Base-by-base conservation (phyloP, 805 yeast genomes). In the Candida schatavii region DNA sequence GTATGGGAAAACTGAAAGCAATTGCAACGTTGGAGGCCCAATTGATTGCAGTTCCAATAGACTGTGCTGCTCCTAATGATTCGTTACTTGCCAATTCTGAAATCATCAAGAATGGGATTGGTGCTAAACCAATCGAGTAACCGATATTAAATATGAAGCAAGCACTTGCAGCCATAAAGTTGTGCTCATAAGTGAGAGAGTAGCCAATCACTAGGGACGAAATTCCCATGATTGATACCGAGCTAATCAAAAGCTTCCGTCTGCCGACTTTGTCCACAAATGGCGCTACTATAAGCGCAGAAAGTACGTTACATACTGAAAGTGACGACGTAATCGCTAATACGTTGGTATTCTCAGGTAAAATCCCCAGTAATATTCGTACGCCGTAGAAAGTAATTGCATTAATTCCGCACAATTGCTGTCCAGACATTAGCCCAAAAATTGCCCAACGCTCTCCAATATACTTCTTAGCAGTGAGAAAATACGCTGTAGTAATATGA, bases 361-460 rank as follows among this genome's bases (percentile, higher is more conserved):
- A 71, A 3, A 85, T 65, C 7, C 76, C 68, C 20, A 80, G 69
- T 41, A 91, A 69, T 3, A 90, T 83, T 14, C 84, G 76, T 5
- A 88, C 96, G 9, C 98, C 98, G 61, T 90, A 91, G 57, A 88
- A 88, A 13, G 89, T 80, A 42, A 91, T 88, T 1, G 96, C 79
- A 59, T 93, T 93, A 62, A 91, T 86, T 23, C 99, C 99, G 49
- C 87, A 62, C 45, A 68, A 48, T 48, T 68, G 70, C 45, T 64
- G 67, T 2, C 66, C 66, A 5, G 66, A 56, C 73, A 69, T 67
- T 23, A 68, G 47, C 6, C 66, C 46, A 3, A 56, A 37, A 4
- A 60, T 59, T 5, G 74, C 72, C 10, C 57, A 29, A 20, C 59
- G 46, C 39, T 62, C 63, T 26, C 43, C 46, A 30, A 57, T 49